Evolutionary conservation across 108 stramenopile genomes (phyloP), one percentile per base, ranked within the genome.

Genomic region (Tribonema minus): DNA sequence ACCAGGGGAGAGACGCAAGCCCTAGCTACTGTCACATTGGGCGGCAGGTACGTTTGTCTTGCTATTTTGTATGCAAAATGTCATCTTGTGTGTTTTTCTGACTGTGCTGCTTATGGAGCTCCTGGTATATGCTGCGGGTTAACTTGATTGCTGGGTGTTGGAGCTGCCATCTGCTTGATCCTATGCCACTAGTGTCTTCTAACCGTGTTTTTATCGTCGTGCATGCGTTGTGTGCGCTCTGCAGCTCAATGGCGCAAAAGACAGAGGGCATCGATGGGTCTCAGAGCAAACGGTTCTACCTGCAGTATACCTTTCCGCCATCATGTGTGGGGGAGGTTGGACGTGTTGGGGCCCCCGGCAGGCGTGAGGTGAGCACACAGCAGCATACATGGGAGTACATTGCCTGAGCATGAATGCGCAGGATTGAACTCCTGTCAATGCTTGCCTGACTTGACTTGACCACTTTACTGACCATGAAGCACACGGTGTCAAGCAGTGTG

Each of bases 281-380:
- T 72, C 87, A 87, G 41, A 82, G 88, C 65, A 93, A 93, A 72
- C 76, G 91, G 35, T 96, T 96, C 65, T 96, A 96, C 76, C 77
- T 96, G 74, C 95, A 96, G 83, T 96, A 96, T 65, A 85, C 90
- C 27, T 96, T 96, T 75, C 95, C 94, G 38, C 95, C 95, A 7
- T 91, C 90, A 80, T 92, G 91, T 70, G 94, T 96, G 3, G 95
- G 93, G 28, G 94, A 96, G 82, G 93, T 94, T 32, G 92, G 93
- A 1, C 76, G 94, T 58, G 89, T 89, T 1, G 93, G 93, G 3
- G 91, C 91, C 12, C 92, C 92, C 3, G 92, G 92, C 54, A 83
- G 92, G 34, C 88, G 84, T 27, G 95, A 67, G 92, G 92, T 86
- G 20, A 54, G 9, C 15, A 15, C 46, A 54, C 9, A 9, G 46